Evolutionary conservation across 73 alveolate species (phyloP).

Genomic region (Durusdinium trenchii): DNA sequence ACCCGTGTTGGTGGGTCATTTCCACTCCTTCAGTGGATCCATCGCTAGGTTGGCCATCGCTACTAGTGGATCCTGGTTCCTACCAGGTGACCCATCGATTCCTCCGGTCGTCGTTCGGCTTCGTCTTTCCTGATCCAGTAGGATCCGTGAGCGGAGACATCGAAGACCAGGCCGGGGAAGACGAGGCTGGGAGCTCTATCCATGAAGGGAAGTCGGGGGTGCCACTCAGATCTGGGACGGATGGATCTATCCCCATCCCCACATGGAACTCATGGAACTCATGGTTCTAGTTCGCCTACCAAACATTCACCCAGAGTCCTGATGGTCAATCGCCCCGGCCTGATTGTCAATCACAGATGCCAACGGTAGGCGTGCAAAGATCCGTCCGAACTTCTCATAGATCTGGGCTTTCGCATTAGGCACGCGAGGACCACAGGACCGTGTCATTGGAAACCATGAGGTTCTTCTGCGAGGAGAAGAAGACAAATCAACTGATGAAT

Average conservation of each 20-base stretch:
- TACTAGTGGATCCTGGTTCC: neutral
- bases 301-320: neutral
- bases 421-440: neutral
- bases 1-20: too few relatives aligned
- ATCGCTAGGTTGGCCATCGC: neutral
- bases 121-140: neutral
- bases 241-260: neutral
- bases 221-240: neutral
- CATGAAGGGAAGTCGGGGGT: neutral
- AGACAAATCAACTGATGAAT: neutral
- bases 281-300: neutral
- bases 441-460: neutral
- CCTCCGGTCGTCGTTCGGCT: neutral
- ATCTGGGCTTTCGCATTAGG: slow-evolving; percentile 23
- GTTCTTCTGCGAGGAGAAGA: neutral
- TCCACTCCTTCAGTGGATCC: neutral
- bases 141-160: neutral
- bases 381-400: slow-evolving; percentile 92
- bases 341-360: slow-evolving; percentile 84
- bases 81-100: neutral
- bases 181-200: neutral
- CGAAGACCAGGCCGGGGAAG: neutral
- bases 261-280: neutral
- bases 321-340: neutral
- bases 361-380: slow-evolving; percentile 68